phyloP scores from a whole-genome alignment of 768 basidiomycete species.

The Mycena galopus region DNA sequence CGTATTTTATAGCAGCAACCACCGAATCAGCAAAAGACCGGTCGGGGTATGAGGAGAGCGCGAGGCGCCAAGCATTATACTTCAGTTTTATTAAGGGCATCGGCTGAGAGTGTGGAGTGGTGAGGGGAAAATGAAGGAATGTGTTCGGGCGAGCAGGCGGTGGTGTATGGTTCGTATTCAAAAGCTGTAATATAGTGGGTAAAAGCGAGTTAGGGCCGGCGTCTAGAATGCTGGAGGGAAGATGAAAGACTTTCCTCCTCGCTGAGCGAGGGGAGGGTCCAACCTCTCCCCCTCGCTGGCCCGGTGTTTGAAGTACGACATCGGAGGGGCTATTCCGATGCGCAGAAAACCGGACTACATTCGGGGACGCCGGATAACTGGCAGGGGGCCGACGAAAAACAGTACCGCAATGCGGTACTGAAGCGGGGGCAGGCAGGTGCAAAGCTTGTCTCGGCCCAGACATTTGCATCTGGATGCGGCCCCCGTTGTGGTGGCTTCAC shows the following conservation, averaged over 20 bases:
- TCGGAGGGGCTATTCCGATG: constrained; percentile 7
- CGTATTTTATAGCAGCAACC: constrained; percentile 21
- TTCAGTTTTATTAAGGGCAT: constrained; percentile 17
- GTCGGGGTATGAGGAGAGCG: constrained; percentile 15
- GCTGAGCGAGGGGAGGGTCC: constrained; percentile 16
- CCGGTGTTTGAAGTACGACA: neutral
- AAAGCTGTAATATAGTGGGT: neutral
- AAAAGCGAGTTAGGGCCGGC: neutral
- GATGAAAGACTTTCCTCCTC: constrained; percentile 19
- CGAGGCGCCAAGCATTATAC: neutral
- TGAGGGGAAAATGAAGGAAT: constrained; percentile 22
- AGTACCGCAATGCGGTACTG: neutral
- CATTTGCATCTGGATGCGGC: neutral
- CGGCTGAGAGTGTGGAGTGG: constrained; percentile 16
- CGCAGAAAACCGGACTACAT: constrained; percentile 8
- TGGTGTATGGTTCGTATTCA: neutral
- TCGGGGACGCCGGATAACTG: neutral
- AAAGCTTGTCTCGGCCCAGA: neutral
- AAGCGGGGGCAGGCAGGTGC: neutral
- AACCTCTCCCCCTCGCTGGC: constrained; percentile 24
- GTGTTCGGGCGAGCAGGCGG: constrained; percentile 27
- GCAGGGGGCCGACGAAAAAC: constrained; percentile 1
- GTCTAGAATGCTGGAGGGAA: neutral
- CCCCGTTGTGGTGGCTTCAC: no score
- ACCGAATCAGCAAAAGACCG: constrained; percentile 15